Conservation (phyloP, 2,329 filamentous ascomycete genomes). For the Talaromyces sp. region DNA sequence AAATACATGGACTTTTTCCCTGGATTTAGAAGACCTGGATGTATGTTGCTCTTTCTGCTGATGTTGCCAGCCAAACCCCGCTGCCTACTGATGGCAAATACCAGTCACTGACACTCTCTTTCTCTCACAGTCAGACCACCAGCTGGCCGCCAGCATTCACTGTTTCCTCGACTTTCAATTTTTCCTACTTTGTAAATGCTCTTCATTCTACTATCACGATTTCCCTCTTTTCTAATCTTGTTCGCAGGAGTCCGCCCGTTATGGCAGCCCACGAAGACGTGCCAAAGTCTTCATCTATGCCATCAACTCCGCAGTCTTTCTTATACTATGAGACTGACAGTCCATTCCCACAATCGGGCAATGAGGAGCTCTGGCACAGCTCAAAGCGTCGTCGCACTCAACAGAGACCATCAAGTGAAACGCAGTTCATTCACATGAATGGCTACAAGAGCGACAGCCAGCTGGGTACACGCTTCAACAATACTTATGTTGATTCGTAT, state of each 20-base stretch:
- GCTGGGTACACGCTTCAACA: constrained; percentile 16
- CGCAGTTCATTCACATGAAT: constrained; percentile 19
- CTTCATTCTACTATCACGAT: neutral
- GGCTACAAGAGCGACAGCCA: constrained; percentile 19
- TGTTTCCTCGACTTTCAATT: neutral
- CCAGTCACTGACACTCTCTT: neutral
- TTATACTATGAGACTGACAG: constrained; percentile 16
- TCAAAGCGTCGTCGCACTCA: constrained; percentile 17
- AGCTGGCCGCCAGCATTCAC: neutral
- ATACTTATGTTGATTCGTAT: constrained; percentile 17
- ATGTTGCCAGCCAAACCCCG: constrained; percentile 9
- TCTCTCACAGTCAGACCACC: constrained; percentile 5
- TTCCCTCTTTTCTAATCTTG: neutral
- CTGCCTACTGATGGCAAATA: constrained; percentile 1
- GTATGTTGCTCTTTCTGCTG: constrained; percentile 12
- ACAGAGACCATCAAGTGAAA: constrained; percentile 16
- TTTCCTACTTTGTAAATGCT: neutral
- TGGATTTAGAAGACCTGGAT: neutral
- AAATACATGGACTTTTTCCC: constrained; percentile 10
- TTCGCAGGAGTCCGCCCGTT: neutral
- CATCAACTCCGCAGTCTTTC: constrained; percentile 18
- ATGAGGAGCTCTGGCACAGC: constrained; percentile 16
- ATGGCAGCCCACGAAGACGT: constrained; percentile 18
- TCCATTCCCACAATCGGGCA: constrained; percentile 8
- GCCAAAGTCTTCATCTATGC: constrained; percentile 18